These are phyloP conservation scores for Venturia carpophila DNA, from an alignment of 2,329 filamentous ascomycete species.

Conservation along the genomic window DNA sequence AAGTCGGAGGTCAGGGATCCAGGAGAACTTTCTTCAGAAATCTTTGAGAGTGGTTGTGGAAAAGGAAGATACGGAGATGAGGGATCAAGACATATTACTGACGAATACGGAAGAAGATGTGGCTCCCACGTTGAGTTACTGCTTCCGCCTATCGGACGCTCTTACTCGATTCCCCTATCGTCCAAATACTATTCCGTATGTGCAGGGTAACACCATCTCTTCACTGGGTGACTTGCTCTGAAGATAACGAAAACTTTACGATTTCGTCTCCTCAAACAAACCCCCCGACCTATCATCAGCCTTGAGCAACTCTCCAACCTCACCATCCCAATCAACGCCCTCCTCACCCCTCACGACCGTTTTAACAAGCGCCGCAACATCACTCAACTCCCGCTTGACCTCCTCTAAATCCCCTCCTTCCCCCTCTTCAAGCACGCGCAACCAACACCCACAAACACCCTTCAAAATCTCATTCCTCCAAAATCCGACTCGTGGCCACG, in stretches of 20 bases:
- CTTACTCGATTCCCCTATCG: too few species aligned
- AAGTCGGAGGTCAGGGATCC: too few species aligned
- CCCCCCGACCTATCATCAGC: constrained; percentile 7
- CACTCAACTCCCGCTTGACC: background rate
- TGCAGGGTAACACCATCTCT: too few species aligned
- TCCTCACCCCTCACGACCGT: background rate
- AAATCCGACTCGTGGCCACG: constrained; percentile 60
- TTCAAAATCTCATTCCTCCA: constrained; percentile 52
- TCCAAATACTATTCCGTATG: too few species aligned
- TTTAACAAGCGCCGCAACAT: background rate
- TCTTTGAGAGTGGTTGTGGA: too few species aligned
- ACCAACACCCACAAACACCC: constrained; percentile 12
- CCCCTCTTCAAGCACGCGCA: constrained; percentile 10
- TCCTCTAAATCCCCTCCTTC: background rate
- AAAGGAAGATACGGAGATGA: too few species aligned
- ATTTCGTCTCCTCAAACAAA: constrained; percentile 6
- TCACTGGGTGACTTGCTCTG: background rate
- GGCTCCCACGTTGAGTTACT: too few species aligned
- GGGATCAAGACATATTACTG: too few species aligned
- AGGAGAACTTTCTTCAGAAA: too few species aligned
- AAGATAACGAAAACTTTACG: too few species aligned
- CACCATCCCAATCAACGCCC: background rate
- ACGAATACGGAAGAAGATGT: too few species aligned
- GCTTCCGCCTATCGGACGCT: too few species aligned
- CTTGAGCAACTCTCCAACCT: background rate